phyloP scores from a whole-genome alignment of 2,329 filamentous ascomycete genomes.

The Colletotrichum sp. region DNA sequence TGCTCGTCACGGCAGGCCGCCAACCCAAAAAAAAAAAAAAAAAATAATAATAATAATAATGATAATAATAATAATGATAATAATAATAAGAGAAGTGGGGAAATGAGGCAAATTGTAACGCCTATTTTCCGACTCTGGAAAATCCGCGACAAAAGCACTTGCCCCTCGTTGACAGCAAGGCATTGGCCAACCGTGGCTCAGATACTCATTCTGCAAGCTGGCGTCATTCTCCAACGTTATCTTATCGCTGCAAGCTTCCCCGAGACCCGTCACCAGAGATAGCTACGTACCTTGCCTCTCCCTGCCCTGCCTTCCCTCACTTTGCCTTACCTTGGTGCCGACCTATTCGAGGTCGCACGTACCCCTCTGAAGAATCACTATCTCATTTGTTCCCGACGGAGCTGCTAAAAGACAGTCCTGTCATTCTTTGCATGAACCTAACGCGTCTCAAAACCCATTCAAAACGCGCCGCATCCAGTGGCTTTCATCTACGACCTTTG shows the following conservation, averaged over 20 bases:
- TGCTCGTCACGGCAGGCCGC: background rate
- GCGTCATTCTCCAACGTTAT: background rate
- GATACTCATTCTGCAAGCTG: background rate
- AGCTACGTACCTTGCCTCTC: background rate
- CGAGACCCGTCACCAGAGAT: background rate
- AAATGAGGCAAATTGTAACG: too few species aligned
- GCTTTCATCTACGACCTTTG: background rate
- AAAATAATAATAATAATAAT: background rate
- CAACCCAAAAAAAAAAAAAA: too few species aligned
- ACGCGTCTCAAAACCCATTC: background rate
- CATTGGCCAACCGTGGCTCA: background rate
- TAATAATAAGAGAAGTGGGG: background rate
- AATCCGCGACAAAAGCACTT: background rate
- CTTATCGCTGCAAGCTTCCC: background rate
- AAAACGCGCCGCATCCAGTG: background rate
- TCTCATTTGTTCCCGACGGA: background rate
- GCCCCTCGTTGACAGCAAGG: background rate
- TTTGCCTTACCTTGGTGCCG: background rate
- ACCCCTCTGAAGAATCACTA: background rate
- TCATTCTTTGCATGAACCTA: background rate
- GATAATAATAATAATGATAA: background rate
- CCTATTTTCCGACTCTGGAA: background rate
- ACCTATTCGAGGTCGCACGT: background rate
- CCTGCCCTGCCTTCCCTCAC: background rate
- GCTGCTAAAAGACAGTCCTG: background rate